phyloP scores from a whole-genome alignment of 768 basidiomycete species.

The Panaeolus papilionaceus region DNA sequence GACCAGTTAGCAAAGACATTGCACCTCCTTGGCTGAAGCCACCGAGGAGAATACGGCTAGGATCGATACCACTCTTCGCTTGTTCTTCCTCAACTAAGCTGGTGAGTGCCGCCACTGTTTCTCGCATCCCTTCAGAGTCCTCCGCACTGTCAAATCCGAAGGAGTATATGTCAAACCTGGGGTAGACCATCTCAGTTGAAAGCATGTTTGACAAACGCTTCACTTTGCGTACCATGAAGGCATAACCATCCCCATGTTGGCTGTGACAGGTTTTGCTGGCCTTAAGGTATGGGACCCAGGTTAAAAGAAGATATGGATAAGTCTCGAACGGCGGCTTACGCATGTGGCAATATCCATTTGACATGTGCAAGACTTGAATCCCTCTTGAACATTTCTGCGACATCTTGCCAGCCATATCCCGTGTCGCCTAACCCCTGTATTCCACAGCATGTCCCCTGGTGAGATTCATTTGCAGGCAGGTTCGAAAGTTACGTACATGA shows the following conservation, averaged over 20 bases:
- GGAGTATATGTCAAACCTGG: conserved; percentile 22
- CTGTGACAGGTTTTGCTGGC: conserved; percentile 16
- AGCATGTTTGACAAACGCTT: neutral
- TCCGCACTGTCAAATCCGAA: conserved; percentile 23
- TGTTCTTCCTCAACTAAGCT: conserved; percentile 44
- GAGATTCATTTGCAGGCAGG: neutral
- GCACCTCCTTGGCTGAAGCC: conserved; percentile 58
- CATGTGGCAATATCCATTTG: conserved; percentile 91
- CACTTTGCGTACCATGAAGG: conserved; percentile 20
- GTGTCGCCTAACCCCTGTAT: conserved; percentile 76
- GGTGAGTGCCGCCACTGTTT: conserved; percentile 41
- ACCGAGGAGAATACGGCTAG: conserved; percentile 51
- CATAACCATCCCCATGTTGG: conserved; percentile 19
- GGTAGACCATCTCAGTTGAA: neutral
- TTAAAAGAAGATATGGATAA: neutral
- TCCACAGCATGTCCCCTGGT: neutral
- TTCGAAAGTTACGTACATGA: conserved; percentile 62
- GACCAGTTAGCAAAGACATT: conserved; percentile 46
- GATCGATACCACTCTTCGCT: conserved; percentile 45
- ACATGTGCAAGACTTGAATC: conserved; percentile 68
- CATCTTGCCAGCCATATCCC: conserved; percentile 78
- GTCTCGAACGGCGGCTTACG: conserved; percentile 48
- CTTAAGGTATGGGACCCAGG: neutral
- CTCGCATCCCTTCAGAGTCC: conserved; percentile 48
- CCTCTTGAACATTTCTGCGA: conserved; percentile 68